These are phyloP conservation scores for Alternaria triticimaculans DNA, from an alignment of 2,329 filamentous ascomycete genomes.

Conservation along the genomic window DNA sequence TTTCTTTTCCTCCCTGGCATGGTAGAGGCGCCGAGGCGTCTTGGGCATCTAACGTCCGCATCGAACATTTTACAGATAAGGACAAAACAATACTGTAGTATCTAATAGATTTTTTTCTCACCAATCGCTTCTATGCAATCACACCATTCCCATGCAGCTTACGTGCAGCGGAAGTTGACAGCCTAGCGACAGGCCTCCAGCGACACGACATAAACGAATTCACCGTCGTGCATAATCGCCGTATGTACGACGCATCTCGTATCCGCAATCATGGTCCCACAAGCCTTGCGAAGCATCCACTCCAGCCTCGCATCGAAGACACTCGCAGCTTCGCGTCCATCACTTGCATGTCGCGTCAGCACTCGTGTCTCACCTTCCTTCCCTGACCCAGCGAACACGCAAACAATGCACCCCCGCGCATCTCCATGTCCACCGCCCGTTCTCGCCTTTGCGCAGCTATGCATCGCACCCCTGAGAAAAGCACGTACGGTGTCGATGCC, in stretches of 20 bases:
- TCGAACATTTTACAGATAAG: background rate
- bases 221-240: background rate
- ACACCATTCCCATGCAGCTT: background rate
- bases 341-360: background rate
- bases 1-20: slow-evolving; percentile 5
- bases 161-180: background rate
- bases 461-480: background rate
- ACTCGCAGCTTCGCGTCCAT: background rate
- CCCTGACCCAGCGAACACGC: background rate
- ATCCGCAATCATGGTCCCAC: background rate
- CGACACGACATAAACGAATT: background rate
- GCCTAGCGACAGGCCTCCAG: background rate
- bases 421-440: background rate
- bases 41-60: background rate
- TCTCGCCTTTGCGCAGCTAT: background rate
- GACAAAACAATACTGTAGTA: slow-evolving; percentile 1
- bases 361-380: background rate
- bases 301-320: background rate
- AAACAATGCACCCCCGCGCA: background rate
- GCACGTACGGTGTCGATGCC: background rate
- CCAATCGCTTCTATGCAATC: background rate
- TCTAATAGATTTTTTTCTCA: background rate
- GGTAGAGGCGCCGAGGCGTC: slow-evolving; percentile 9
- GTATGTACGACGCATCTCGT: background rate
- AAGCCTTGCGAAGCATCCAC: background rate